phyloP scores from a whole-genome alignment of 1,284 basidiomycete genomes.

The Schizophyllum commune region DNA sequence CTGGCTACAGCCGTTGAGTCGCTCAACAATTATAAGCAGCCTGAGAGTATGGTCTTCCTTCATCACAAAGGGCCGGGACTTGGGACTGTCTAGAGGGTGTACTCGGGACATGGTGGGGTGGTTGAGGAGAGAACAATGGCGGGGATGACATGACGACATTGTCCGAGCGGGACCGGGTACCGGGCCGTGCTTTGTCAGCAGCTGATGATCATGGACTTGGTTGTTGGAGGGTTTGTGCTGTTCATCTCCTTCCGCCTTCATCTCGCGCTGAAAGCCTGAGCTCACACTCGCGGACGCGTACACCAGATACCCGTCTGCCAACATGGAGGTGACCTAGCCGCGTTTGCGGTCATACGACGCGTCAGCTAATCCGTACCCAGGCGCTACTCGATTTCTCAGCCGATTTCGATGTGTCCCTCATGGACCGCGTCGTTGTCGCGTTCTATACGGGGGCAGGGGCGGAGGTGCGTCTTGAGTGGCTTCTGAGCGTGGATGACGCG shows the following conservation, averaged over 20 bases:
- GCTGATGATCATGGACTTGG: not conserved
- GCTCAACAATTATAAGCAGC: too few relatives aligned
- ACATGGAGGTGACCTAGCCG: not conserved
- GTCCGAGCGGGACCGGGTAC: not conserved
- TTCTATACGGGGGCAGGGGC: conserved; percentile 76
- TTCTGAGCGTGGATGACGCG: conserved; percentile 6
- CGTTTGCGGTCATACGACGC: not conserved
- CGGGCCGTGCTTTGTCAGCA: not conserved
- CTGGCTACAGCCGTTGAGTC: too few relatives aligned
- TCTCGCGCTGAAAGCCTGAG: not conserved
- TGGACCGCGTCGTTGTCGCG: conserved; percentile 82
- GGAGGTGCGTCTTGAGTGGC: conserved; percentile 45
- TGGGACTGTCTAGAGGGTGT: too few relatives aligned
- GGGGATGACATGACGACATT: too few relatives aligned
- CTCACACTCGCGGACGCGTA: not conserved
- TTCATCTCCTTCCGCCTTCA: not conserved
- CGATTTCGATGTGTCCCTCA: conserved; percentile 77
- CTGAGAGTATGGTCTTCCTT: too few relatives aligned
- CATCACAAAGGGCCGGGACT: too few relatives aligned
- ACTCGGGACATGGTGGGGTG: too few relatives aligned
- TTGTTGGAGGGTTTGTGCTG: not conserved
- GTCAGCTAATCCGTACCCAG: conserved; percentile 28
- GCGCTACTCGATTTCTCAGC: conserved; percentile 81
- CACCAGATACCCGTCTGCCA: not conserved
- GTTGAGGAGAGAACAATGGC: not conserved